These are phyloP conservation scores for Globisporangium sylvaticum DNA, from an alignment of 352 stramenopile species.

Conservation along the genomic window DNA sequence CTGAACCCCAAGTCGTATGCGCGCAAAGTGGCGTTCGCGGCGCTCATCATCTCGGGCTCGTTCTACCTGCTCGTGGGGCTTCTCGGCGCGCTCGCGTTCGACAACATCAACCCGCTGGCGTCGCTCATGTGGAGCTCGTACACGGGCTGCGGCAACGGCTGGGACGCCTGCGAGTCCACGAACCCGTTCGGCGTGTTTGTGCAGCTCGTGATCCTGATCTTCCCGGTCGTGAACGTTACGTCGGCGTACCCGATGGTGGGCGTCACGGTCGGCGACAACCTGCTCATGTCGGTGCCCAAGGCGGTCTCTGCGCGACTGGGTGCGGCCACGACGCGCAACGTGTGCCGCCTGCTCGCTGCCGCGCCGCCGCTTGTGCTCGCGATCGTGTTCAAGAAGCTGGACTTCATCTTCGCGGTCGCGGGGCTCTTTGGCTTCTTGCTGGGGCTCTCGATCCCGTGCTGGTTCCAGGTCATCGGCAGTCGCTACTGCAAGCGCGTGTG, in stretches of 20 bases:
- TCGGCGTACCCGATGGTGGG: conserved; percentile 84
- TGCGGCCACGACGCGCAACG: conserved; percentile 35
- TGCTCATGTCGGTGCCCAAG: conserved; percentile 77
- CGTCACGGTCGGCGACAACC: conserved; percentile 82
- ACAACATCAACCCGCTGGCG: conserved; percentile 74
- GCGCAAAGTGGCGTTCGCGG: conserved; percentile 56
- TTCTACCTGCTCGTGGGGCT: conserved; percentile 78
- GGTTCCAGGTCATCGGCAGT: conserved; percentile 81
- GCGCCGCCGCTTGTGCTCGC: conserved; percentile 70
- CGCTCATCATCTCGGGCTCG: conserved; percentile 55
- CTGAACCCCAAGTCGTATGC: conserved; percentile 66
- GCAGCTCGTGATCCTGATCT: conserved; percentile 79
- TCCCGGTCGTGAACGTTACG: conserved; percentile 80
- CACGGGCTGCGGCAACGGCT: conserved; percentile 79
- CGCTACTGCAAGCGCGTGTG: conserved; percentile 75
- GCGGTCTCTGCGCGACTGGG: conserved; percentile 51
- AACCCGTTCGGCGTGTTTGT: conserved; percentile 56
- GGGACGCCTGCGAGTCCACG: conserved; percentile 39
- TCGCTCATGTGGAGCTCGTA: conserved; percentile 80
- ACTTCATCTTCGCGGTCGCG: conserved; percentile 79
- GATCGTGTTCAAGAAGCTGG: conserved; percentile 83
- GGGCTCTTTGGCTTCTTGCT: conserved; percentile 79
- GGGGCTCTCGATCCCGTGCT: conserved; percentile 74
- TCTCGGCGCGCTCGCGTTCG: conserved; percentile 68
- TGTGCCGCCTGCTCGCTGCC: conserved; percentile 63